Conservation (phyloP, 768 basidiomycete genomes). For the Tricholoma saponaceum region DNA sequence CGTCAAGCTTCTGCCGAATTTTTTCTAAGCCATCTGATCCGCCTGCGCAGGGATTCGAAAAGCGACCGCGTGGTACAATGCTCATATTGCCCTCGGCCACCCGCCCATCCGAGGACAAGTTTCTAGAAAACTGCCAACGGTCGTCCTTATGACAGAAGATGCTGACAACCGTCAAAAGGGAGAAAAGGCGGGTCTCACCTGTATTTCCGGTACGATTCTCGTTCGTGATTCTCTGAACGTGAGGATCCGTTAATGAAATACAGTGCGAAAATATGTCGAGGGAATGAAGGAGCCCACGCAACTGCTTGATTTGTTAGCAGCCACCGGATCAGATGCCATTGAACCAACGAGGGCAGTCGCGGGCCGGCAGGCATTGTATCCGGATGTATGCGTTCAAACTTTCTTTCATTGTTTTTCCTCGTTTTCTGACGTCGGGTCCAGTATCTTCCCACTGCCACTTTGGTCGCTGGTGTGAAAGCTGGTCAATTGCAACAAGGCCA, state of each 20-base stretch:
- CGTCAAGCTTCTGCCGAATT: slow-evolving; percentile 5
- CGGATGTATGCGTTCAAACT: slow-evolving; percentile 49
- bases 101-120: slow-evolving; percentile 50
- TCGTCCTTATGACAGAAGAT: slow-evolving; percentile 90
- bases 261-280: slow-evolving; percentile 81
- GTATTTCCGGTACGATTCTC: slow-evolving; percentile 51
- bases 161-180: slow-evolving; percentile 79
- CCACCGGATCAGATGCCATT: slow-evolving; percentile 55
- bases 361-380: slow-evolving; percentile 61
- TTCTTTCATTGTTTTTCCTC: background rate
- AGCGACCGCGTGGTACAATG: slow-evolving; percentile 82
- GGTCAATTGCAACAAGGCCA: slow-evolving; percentile 87
- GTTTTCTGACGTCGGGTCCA: slow-evolving; percentile 24
- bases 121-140: slow-evolving; percentile 42
- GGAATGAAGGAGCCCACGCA: slow-evolving; percentile 59
- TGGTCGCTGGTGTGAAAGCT: slow-evolving; percentile 81
- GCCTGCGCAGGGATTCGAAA: slow-evolving; percentile 74
- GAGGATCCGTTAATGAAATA: slow-evolving; percentile 1
- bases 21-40: background rate
- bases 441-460: slow-evolving; percentile 72
- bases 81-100: slow-evolving; percentile 56
- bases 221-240: background rate
- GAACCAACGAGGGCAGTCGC: slow-evolving; percentile 57
- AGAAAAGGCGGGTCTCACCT: slow-evolving; percentile 53
- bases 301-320: slow-evolving; percentile 80